A percentile compares a stretch with the other conserved stretches of the same genome.
Evolutionary conservation across 2,329 filamentous ascomycete genomes (phyloP).

Genomic region (Ophiostoma novo-ulmi): DNA sequence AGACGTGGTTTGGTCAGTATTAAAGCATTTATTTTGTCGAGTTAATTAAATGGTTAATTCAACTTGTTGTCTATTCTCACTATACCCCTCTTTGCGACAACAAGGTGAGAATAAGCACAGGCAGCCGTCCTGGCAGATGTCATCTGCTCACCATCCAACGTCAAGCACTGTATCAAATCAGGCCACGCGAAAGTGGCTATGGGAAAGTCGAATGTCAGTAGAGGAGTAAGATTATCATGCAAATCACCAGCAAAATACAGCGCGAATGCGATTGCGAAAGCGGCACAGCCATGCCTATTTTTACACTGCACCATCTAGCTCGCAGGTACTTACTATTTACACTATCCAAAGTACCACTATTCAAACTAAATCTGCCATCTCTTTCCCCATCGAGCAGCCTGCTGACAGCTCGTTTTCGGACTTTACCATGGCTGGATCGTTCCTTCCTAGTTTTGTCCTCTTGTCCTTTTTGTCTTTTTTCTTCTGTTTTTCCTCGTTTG

Average conservation of each 20-base stretch:
- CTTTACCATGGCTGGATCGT: background rate
- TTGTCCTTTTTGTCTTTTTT: background rate
- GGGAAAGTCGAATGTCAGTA: too few relatives aligned
- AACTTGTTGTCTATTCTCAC: background rate
- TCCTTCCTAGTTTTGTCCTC: background rate
- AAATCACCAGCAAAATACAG: background rate
- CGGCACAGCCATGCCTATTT: background rate
- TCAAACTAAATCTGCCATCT: background rate
- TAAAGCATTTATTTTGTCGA: background rate
- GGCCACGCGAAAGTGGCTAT: too few relatives aligned
- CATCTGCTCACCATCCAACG: background rate
- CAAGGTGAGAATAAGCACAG: background rate
- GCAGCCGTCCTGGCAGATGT: background rate
- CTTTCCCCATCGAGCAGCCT: background rate
- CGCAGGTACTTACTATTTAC: background rate
- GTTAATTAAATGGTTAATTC: too few relatives aligned
- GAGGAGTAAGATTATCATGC: too few relatives aligned
- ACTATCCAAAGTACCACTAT: background rate
- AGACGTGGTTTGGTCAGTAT: background rate
- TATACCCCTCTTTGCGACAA: slow-evolving; percentile 1
- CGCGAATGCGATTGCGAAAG: background rate
- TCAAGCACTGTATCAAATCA: too few relatives aligned
- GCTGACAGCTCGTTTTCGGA: slow-evolving; percentile 8
- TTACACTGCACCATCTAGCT: background rate
- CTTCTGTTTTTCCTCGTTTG: background rate